Evolutionary conservation across 805 yeast genomes (phyloP), one percentile per base, ranked within the genome.

Genomic region (Starmerella floris): DNA sequence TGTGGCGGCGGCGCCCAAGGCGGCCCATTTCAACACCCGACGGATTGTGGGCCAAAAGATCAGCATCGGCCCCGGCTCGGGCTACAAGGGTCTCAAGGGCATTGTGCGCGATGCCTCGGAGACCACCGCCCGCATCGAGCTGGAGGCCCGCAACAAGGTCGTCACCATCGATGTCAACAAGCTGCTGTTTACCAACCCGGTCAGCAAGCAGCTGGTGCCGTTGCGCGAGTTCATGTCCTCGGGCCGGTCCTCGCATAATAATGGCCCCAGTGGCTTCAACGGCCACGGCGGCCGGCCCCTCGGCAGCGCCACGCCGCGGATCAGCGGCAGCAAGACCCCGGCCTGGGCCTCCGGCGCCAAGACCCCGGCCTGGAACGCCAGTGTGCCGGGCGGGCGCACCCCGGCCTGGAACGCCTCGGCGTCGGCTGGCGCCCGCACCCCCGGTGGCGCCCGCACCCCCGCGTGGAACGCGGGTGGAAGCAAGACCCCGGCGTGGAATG

Each of bases 101-200:
- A 81, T 83, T 51, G 83, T 91, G 34, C 80, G 82, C 52, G 97
- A 91, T 58, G 84, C 95, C 9, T 91, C 84, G 54, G 98, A 93
- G 49, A 80, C 80, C 13, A 74, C 72, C 52, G 97, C 96, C 1
- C 74, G 96, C 46, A 83, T 91, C 35, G 98, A 91, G 64, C 70
- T 91, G 50, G 97, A 91, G 61, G 83, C 95, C 23, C 87, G 87
- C 52, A 78, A 79, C 57, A 91, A 88, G 60, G 82, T 81, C 46
- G 76, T 87, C 48, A 83, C 88, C 45, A 82, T 91, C 27, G 79
- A 77, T 54, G 87, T 87, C 57, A 70, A 73, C 27, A 83, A 79
- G 56, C 69, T 91, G 55, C 72, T 83, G 50, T 88, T 84, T 55
- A 73, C 72, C 42, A 73, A 80, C 38, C 77, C 74, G 43, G 65